phyloP scores from a whole-genome alignment of 306 rosid species.

The Cercis canadensis region DNA sequence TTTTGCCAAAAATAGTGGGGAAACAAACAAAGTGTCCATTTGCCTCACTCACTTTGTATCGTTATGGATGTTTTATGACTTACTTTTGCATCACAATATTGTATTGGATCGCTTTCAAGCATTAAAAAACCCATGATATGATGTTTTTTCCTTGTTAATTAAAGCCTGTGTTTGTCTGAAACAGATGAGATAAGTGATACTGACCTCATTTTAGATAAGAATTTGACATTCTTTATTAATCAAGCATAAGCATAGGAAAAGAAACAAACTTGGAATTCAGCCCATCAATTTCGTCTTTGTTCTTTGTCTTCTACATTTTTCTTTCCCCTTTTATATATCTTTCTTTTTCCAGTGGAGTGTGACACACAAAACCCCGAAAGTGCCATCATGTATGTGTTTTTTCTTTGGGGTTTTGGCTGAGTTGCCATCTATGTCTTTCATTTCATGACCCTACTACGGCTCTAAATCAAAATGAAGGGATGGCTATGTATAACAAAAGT shows the following conservation, averaged over 20 bases:
- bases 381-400: too few relatives aligned
- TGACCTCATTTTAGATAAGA: slow-evolving; percentile 1
- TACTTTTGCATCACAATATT: background rate
- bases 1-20: too few relatives aligned
- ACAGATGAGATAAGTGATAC: slow-evolving; percentile 8
- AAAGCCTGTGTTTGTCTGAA: slow-evolving; percentile 7
- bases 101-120: background rate
- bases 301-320: background rate
- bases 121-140: background rate
- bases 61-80: background rate
- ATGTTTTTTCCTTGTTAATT: background rate
- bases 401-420: too few relatives aligned
- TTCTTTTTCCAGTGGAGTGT: background rate
- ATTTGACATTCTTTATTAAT: background rate
- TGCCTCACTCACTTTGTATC: background rate
- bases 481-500: too few relatives aligned
- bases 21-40: too few relatives aligned
- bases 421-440: too few relatives aligned
- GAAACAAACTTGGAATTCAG: background rate
- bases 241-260: background rate
- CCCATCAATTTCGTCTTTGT: background rate
- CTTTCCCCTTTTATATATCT: background rate
- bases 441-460: too few relatives aligned
- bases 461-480: too few relatives aligned
- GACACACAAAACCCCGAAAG: background rate